Evolutionary conservation across 2,329 filamentous ascomycete species (phyloP).

Genomic region (Ophiosphaerella herpotricha): DNA sequence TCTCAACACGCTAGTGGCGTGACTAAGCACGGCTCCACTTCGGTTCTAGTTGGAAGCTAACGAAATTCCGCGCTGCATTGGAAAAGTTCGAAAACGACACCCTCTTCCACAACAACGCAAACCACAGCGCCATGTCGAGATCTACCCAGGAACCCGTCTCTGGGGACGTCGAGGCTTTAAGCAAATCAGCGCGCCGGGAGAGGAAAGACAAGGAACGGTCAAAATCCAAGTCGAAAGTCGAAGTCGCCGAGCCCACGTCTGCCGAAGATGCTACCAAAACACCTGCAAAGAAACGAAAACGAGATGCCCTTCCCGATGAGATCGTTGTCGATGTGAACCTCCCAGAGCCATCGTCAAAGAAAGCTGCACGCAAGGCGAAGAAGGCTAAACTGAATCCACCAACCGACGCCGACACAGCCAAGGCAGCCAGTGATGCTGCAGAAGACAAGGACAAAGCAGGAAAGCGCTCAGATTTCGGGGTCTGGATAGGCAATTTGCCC

Average conservation of each 20-base stretch:
- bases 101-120: slow-evolving; percentile 4
- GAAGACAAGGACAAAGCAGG: slow-evolving; percentile 42
- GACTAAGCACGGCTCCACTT: slow-evolving; percentile 19
- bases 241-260: slow-evolving; percentile 17
- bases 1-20: slow-evolving; percentile 4
- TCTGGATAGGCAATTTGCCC: slow-evolving; percentile 97
- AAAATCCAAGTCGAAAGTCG: slow-evolving; percentile 19
- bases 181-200: slow-evolving; percentile 29
- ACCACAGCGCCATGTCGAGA: slow-evolving; percentile 11
- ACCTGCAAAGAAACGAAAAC: slow-evolving; percentile 53
- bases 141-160: slow-evolving; percentile 6
- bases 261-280: slow-evolving; percentile 15
- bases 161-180: slow-evolving; percentile 9
- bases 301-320: slow-evolving; percentile 64
- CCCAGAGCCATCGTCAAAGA: slow-evolving; percentile 96
- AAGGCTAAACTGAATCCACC: slow-evolving; percentile 66
- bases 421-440: slow-evolving; percentile 43
- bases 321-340: slow-evolving; percentile 87
- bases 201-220: slow-evolving; percentile 31
- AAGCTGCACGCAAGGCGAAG: slow-evolving; percentile 85
- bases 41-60: slow-evolving; percentile 6
- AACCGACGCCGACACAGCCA: slow-evolving; percentile 12
- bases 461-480: slow-evolving; percentile 75
- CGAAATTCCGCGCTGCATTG: slow-evolving; percentile 19
- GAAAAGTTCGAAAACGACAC: slow-evolving; percentile 19